A percentile compares a stretch with the other conserved stretches of the same genome.
Conservation (phyloP, 2,329 filamentous ascomycete genomes). For the Pseudogymnoascus verrucosus region DNA sequence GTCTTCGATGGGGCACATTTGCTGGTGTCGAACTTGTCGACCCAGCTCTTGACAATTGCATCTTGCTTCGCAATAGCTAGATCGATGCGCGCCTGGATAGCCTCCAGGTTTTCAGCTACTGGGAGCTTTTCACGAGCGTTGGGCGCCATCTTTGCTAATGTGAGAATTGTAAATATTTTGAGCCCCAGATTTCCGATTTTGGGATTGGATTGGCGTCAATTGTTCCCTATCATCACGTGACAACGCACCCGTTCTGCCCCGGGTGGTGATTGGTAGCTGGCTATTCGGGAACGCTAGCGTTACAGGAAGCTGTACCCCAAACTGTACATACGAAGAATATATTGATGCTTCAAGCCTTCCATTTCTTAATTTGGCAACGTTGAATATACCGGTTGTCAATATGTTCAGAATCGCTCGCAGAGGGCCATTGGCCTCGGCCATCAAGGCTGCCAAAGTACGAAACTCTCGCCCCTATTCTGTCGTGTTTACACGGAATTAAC, state of each 20-base stretch:
- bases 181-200: not conserved
- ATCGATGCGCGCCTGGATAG: conserved; percentile 26
- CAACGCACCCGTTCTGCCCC: not conserved
- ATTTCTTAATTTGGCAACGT: conserved; percentile 21
- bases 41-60: conserved; percentile 26
- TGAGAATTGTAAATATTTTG: conserved; percentile 7
- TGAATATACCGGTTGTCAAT: conserved; percentile 31
- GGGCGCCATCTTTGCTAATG: not conserved
- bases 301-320: conserved; percentile 7
- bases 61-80: conserved; percentile 27
- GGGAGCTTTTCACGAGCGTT: not conserved
- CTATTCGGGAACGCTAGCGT: conserved; percentile 3
- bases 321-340: conserved; percentile 8
- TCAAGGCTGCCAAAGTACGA: conserved; percentile 67
- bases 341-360: conserved; percentile 1
- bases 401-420: conserved; percentile 89
- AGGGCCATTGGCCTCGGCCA: conserved; percentile 70
- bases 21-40: conserved; percentile 8
- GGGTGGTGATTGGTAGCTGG: not conserved
- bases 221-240: conserved; percentile 7
- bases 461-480: conserved; percentile 15
- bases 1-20: conserved; percentile 19
- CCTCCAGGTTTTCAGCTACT: conserved; percentile 19
- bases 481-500: conserved; percentile 22
- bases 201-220: not conserved